These are phyloP conservation scores for Zasmidium cellare DNA, from an alignment of 2,329 filamentous ascomycete species.

Conservation along the genomic window DNA sequence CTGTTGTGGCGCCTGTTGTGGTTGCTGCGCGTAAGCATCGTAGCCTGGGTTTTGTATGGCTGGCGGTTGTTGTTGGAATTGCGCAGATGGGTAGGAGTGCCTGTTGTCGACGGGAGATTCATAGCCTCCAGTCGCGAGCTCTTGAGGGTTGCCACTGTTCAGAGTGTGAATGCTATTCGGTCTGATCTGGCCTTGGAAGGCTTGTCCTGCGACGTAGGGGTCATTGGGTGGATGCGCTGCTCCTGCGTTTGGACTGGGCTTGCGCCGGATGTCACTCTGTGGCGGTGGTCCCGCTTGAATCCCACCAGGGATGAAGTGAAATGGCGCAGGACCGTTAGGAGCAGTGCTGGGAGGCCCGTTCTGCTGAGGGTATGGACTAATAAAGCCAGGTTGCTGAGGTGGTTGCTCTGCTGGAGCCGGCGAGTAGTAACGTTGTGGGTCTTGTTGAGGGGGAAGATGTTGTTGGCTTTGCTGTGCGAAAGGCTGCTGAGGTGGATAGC, in stretches of 20 bases:
- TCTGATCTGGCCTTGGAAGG: slow-evolving; percentile 39
- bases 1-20: slow-evolving; percentile 15
- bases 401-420: slow-evolving; percentile 33
- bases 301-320: slow-evolving; percentile 39
- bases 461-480: slow-evolving; percentile 28
- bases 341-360: slow-evolving; percentile 21
- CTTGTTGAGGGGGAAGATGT: slow-evolving; percentile 34
- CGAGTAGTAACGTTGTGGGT: slow-evolving; percentile 39
- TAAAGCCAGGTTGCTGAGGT: slow-evolving; percentile 30
- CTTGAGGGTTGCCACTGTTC: slow-evolving; percentile 45
- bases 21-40: slow-evolving; percentile 23
- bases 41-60: slow-evolving; percentile 16
- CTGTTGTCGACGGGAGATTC: slow-evolving; percentile 50
- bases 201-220: slow-evolving; percentile 38
- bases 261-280: slow-evolving; percentile 15
- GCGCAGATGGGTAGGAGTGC: slow-evolving; percentile 38
- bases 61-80: slow-evolving; percentile 25
- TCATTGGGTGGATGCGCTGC: slow-evolving; percentile 28
- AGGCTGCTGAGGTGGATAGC: slow-evolving; percentile 35
- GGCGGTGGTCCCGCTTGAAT: slow-evolving; percentile 25
- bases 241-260: slow-evolving; percentile 28
- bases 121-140: slow-evolving; percentile 48
- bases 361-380: slow-evolving; percentile 27
- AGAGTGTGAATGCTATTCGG: slow-evolving; percentile 40
- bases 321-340: slow-evolving; percentile 30